phyloP scores from a whole-genome alignment of 768 basidiomycete genomes.

The Pleurotus tuoliensis region DNA sequence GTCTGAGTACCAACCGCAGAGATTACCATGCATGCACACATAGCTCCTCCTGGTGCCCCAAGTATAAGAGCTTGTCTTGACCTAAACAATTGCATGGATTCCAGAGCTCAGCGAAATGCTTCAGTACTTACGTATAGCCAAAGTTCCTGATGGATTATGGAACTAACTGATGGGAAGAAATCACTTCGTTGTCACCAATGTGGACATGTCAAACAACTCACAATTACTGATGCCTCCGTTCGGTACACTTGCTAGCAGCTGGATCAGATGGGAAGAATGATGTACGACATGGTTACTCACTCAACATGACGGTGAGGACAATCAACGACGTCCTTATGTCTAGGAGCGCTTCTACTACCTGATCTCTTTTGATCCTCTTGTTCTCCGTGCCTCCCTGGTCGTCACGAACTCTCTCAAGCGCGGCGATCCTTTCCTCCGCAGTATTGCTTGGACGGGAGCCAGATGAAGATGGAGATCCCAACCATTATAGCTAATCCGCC shows the following conservation, averaged over 20 bases:
- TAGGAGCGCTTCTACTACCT: conserved; percentile 50
- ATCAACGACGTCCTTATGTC: conserved; percentile 64
- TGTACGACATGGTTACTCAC: conserved; percentile 29
- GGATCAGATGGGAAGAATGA: conserved; percentile 7
- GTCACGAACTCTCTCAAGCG: conserved; percentile 61
- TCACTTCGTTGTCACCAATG: neutral
- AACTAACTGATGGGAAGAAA: conserved; percentile 42
- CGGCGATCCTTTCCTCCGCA: conserved; percentile 57
- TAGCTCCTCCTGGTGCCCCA: conserved; percentile 50
- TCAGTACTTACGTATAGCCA: conserved; percentile 53
- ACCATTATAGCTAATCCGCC: conserved; percentile 59
- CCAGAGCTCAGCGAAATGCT: neutral
- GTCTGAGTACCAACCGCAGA: conserved; percentile 64
- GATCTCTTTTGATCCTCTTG: conserved; percentile 54
- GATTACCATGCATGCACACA: conserved; percentile 45
- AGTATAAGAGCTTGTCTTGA: conserved; percentile 60
- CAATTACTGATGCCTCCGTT: conserved; percentile 64
- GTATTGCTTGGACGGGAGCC: conserved; percentile 57
- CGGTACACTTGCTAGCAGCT: conserved; percentile 54
- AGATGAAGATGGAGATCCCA: conserved; percentile 51
- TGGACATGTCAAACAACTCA: conserved; percentile 22
- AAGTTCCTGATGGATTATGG: conserved; percentile 59
- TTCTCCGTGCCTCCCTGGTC: conserved; percentile 64
- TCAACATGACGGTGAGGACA: conserved; percentile 52
- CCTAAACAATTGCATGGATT: conserved; percentile 20